Evolutionary conservation across 192 early-diverging fungal genomes (phyloP), one percentile per base, ranked within the genome.

Genomic region (Mortierella alpina): DNA sequence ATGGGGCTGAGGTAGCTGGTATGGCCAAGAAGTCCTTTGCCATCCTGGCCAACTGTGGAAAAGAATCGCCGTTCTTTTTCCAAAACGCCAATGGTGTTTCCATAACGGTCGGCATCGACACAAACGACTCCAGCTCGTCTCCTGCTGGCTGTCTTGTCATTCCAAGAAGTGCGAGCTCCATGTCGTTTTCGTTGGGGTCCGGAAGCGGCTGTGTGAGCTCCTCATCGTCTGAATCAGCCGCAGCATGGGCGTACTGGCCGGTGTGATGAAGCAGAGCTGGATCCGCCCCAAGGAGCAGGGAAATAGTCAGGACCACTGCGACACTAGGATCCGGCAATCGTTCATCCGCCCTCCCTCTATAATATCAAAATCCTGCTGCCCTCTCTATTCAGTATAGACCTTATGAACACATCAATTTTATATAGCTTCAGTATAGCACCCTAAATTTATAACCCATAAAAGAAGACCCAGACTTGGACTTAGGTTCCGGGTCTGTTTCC

Each of bases 1-100:
- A 59, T 6, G 72, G 51, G 13, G 72, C 63, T 47, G 72, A 73
- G 3, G 72, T 73, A 45, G 57, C 72, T 47, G 63, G 57, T 10
- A 66, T 60, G 41, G 63, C 57, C 5, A 73, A 66, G 44, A 20
- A 73, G 45, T 66, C 64, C 41, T 54, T 58, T 2, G 58, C 72
- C 66, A 68, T 68, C 44, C 10, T 56, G 44, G 54, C 54, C 53
- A 68, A 47, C 40, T 46, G 66, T 42, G 39, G 66, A 45, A 46
- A 47, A 44, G 53, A 5, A 12, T 45, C 54, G 40, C 17, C 5
- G 20, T 56, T 56, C 55, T 47, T 57, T 56, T 13, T 68, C 66
- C 66, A 66, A 52, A 42, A 68, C 5, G 17, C 20, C 20, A 68
- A 57, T 42, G 66, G 66, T 18, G 5, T 50, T 14, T 65, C 55